A percentile compares a stretch with the other conserved stretches of the same genome.
phyloP scores from a whole-genome alignment of 768 basidiomycete species.

The Rhizopogon vulgaris region DNA sequence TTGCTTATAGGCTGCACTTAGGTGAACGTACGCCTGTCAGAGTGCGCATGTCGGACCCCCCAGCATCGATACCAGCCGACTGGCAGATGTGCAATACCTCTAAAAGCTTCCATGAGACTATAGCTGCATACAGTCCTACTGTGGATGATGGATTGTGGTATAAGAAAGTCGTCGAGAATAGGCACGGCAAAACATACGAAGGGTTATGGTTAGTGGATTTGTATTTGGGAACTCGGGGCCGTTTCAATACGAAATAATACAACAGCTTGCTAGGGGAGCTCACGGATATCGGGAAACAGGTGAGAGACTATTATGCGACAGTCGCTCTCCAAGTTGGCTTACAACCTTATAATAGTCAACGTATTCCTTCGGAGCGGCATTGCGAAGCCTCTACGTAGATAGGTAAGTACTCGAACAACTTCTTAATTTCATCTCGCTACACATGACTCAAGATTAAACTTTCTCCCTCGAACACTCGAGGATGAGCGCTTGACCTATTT shows the following conservation, averaged over 20 bases:
- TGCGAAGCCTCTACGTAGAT: slow-evolving; percentile 63
- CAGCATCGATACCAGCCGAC: slow-evolving; percentile 59
- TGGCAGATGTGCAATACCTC: slow-evolving; percentile 64
- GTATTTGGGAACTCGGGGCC: not conserved
- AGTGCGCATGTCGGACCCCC: slow-evolving; percentile 52
- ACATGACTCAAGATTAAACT: slow-evolving; percentile 43
- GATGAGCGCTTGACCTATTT: slow-evolving; percentile 49
- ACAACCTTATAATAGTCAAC: slow-evolving; percentile 45
- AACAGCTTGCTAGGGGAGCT: slow-evolving; percentile 52
- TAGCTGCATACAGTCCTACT: slow-evolving; percentile 24
- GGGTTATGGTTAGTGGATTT: slow-evolving; percentile 54
- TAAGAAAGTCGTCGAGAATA: slow-evolving; percentile 47
- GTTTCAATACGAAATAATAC: not conserved
- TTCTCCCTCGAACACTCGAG: slow-evolving; percentile 51
- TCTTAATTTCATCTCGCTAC: not conserved
- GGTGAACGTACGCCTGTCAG: slow-evolving; percentile 79
- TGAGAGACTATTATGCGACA: slow-evolving; percentile 13
- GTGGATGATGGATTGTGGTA: slow-evolving; percentile 28
- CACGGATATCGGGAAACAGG: slow-evolving; percentile 46
- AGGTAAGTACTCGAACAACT: slow-evolving; percentile 33
- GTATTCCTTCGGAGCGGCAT: slow-evolving; percentile 49
- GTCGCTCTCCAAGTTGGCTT: slow-evolving; percentile 1
- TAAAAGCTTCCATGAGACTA: slow-evolving; percentile 42
- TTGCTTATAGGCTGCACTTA: slow-evolving; percentile 16
- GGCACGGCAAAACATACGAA: slow-evolving; percentile 45